Base-by-base conservation (phyloP, 495 filamentous ascomycete genomes). In the Penicillium cinerascens region DNA sequence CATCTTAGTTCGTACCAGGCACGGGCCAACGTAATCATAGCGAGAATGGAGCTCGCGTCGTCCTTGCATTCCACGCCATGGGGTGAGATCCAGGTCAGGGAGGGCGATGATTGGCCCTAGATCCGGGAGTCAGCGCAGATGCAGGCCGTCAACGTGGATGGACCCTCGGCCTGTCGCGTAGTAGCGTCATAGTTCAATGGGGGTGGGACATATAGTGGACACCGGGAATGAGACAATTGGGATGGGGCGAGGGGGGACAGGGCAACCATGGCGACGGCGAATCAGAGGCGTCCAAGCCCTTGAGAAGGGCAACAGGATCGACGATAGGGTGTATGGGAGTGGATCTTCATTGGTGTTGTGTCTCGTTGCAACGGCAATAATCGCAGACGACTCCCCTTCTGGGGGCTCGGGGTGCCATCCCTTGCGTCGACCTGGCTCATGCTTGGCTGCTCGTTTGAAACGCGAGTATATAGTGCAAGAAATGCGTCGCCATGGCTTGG, bases 141-240 rank as follows among this genome's bases (percentile, higher is more conserved):
- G 63, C 60, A 59, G 54, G 57, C 38, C 50, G 54, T 61, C 51
- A 63, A 66, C 60, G 56, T 66, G 63, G 63, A 66, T 44, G 45
- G 56, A 42, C 50, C 54, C 47, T 56, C 47, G 29, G 43, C 41
- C 44, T 33, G 46, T 54, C 60, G 40, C 43, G 35, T 49, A 42
- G 40, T 21, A 47, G 52, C 63, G 60, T 66, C 63, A 66, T 63
- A 52, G 49, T 43, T 49, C 29, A 33, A 13, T 33, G 44, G 44
- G 35, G 44, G 9, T 18, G 25, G 40, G 46, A 53, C 29, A 33
- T 13, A 3, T 3, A 13, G 29, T 63, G 59, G 62, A 52, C 21
- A 33, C 29, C 13, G 43, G 51, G 63, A 66, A 66, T 66, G 63
- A 66, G 61, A 66, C 63, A 66, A 57, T 45, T 58, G 56, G 60